phyloP scores from a whole-genome alignment of 1,284 basidiomycete genomes.

The Tilletiaria anomala region DNA sequence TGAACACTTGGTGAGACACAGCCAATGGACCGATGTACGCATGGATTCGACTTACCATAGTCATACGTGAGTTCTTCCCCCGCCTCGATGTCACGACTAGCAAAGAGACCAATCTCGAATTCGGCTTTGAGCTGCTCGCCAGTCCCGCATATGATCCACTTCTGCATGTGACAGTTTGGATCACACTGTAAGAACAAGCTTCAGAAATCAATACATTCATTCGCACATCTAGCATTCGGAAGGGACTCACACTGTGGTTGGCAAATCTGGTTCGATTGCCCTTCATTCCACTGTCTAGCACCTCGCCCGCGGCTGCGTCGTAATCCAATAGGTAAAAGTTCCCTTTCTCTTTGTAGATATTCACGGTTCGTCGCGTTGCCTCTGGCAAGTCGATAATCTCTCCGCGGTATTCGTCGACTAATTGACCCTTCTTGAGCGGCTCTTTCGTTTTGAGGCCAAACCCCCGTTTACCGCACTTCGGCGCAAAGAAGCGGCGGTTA shows the following conservation, averaged over 20 bases:
- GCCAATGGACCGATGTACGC: background rate
- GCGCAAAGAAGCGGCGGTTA: background rate
- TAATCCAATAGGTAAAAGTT: conserved; percentile 34
- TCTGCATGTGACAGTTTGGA: conserved; percentile 31
- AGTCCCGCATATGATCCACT: conserved; percentile 29
- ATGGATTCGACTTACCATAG: conserved; percentile 9
- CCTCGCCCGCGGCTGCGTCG: conserved; percentile 28
- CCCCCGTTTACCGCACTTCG: conserved; percentile 20
- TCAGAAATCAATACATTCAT: too few relatives aligned
- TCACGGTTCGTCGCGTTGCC: conserved; percentile 16
- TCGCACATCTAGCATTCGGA: too few relatives aligned
- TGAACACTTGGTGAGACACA: background rate
- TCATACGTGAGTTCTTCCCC: conserved; percentile 36
- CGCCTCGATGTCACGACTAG: conserved; percentile 22
- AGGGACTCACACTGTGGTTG: conserved; percentile 17
- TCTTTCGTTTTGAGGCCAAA: conserved; percentile 26
- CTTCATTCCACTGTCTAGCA: conserved; percentile 27
- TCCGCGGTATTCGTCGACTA: conserved; percentile 33
- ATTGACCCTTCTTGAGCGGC: conserved; percentile 15
- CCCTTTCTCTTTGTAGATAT: conserved; percentile 21
- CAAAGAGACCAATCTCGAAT: conserved; percentile 32
- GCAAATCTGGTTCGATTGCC: conserved; percentile 33
- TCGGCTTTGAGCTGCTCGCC: conserved; percentile 25
- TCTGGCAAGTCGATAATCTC: conserved; percentile 28
- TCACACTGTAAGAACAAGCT: conserved; percentile 8